These are phyloP conservation scores for Vicia faba DNA, from an alignment of 306 rosid genomes.

Conservation along the genomic window DNA sequence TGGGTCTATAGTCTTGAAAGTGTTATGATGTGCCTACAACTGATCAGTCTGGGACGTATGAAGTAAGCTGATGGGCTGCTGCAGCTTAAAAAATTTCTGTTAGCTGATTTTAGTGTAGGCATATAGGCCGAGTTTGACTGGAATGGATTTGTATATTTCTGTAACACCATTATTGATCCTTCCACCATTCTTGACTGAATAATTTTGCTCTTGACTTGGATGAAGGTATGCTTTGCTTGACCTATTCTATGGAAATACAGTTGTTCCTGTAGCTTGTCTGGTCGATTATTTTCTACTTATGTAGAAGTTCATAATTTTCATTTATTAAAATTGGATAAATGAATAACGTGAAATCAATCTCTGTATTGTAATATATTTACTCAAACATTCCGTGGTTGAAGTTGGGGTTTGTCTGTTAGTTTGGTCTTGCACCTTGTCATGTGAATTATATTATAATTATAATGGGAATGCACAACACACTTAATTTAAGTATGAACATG, in stretches of 20 bases:
- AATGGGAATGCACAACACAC: too few species aligned
- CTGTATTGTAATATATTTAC: background rate
- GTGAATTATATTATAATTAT: slow-evolving; percentile 9
- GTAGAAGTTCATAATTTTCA: background rate
- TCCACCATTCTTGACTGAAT: slow-evolving; percentile 60
- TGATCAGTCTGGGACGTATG: slow-evolving; percentile 54
- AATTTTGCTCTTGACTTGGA: slow-evolving; percentile 47
- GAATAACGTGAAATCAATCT: background rate
- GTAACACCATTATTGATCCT: slow-evolving; percentile 39
- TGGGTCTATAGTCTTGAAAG: too few species aligned
- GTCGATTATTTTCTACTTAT: slow-evolving; percentile 7
- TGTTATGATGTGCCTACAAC: slow-evolving; percentile 93
- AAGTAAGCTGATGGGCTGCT: slow-evolving; percentile 39
- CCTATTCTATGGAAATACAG: background rate
- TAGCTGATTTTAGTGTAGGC: slow-evolving; percentile 87
- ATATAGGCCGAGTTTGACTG: slow-evolving; percentile 68
- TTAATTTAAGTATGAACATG: too few species aligned
- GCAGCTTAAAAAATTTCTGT: slow-evolving; percentile 33
- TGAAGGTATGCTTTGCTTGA: slow-evolving; percentile 51
- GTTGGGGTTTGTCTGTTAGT: background rate
- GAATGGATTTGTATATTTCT: slow-evolving; percentile 42
- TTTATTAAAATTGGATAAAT: slow-evolving; percentile 5
- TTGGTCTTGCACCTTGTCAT: background rate
- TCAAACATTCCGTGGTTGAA: background rate
- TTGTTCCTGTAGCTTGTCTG: slow-evolving; percentile 14